Percentiles rank a stretch among this genome's conserved stretches.
These are phyloP conservation scores for Hanseniaspora occidentalis DNA, from an alignment of 805 yeast species.

Conservation along the genomic window DNA sequence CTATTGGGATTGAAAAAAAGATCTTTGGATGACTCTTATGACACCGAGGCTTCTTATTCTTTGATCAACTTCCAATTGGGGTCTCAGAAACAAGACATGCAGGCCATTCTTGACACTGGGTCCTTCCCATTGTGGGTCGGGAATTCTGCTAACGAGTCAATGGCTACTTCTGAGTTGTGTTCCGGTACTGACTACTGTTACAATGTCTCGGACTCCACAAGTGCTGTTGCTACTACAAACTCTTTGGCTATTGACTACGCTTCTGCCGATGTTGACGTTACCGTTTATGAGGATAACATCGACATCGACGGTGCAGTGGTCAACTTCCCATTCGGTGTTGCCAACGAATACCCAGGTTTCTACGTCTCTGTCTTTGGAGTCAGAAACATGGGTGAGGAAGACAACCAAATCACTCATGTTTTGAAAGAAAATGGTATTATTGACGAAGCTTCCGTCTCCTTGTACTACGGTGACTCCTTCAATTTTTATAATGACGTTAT, in stretches of 20 bases:
- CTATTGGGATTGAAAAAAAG: not conserved
- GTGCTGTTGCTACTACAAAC: not conserved
- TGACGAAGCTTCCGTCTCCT: conserved; percentile 2
- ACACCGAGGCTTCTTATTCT: conserved; percentile 4
- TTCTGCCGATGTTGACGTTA: conserved; percentile 1
- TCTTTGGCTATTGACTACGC: conserved; percentile 2
- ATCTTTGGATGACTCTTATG: not conserved
- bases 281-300: conserved; percentile 1
- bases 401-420: not conserved
- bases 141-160: not conserved
- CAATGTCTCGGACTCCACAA: not conserved
- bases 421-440: conserved; percentile 2
- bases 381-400: conserved; percentile 4
- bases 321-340: conserved; percentile 5
- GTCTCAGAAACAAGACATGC: conserved; percentile 1
- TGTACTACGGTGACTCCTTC: conserved; percentile 5
- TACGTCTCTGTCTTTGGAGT: conserved; percentile 6
- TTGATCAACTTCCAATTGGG: conserved; percentile 2
- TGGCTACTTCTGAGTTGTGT: not conserved
- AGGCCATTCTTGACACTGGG: conserved; percentile 6
- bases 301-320: conserved; percentile 4
- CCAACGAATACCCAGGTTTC: conserved; percentile 3
- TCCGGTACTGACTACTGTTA: not conserved
- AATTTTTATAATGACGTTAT: conserved; percentile 1
- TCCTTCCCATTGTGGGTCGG: conserved; percentile 7